Evolutionary conservation across 2,329 filamentous ascomycete genomes (phyloP).

Genomic region (Talaromyces funiculosus): DNA sequence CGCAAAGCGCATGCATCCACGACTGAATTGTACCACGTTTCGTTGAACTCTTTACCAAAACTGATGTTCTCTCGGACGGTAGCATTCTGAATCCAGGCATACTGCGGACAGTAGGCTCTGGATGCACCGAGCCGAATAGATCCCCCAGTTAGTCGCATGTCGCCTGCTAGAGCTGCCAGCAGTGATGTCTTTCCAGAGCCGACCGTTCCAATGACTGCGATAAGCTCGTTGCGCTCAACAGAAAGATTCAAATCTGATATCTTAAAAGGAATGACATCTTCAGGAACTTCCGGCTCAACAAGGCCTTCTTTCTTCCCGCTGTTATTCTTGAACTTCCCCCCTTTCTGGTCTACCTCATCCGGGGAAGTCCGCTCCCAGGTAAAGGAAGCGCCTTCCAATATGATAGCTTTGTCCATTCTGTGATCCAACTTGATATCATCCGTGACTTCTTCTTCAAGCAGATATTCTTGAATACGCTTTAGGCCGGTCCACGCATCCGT

Average conservation of each 20-base stretch:
- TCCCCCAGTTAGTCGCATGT: constrained; percentile 71
- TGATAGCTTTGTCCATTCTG: constrained; percentile 53
- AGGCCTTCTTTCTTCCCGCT: constrained; percentile 19
- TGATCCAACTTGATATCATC: constrained; percentile 61
- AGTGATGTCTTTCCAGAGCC: constrained; percentile 88
- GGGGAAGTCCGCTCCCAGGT: constrained; percentile 66
- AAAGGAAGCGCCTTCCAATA: constrained; percentile 68
- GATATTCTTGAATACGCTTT: constrained; percentile 78
- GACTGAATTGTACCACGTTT: constrained; percentile 76
- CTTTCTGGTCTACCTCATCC: constrained; percentile 12
- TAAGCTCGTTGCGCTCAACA: constrained; percentile 34
- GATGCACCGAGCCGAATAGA: constrained; percentile 84
- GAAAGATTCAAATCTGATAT: constrained; percentile 34
- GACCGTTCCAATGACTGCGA: constrained; percentile 59
- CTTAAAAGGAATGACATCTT: constrained; percentile 33
- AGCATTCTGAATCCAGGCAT: constrained; percentile 95
- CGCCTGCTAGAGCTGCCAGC: constrained; percentile 80
- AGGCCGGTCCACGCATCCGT: constrained; percentile 85
- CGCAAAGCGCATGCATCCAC: constrained; percentile 78
- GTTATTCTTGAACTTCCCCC: constrained; percentile 6
- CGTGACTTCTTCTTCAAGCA: constrained; percentile 76
- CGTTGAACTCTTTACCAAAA: constrained; percentile 74
- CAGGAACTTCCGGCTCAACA: constrained; percentile 14
- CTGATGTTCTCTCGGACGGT: constrained; percentile 82
- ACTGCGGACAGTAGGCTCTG: constrained; percentile 88